These are phyloP conservation scores for Tulasnella sp. DNA, from an alignment of 768 basidiomycete genomes.

Conservation along the genomic window DNA sequence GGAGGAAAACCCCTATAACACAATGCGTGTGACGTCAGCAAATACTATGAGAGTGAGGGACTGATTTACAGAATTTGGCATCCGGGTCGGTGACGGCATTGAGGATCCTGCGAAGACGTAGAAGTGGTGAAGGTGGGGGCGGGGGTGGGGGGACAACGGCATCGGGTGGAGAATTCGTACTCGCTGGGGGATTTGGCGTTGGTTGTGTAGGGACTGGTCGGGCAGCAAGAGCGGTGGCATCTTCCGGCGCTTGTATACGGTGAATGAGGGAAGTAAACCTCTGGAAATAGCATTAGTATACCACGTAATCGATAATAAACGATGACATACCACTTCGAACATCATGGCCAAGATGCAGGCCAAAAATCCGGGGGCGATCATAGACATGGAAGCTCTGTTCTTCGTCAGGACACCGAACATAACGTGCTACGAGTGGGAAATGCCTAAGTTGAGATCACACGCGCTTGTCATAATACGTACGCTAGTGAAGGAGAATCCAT, in stretches of 20 bases:
- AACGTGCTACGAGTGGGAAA: slow-evolving; percentile 42
- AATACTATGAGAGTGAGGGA: neutral
- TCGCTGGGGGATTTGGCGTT: slow-evolving; percentile 21
- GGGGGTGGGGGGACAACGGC: slow-evolving; percentile 2
- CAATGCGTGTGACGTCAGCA: neutral
- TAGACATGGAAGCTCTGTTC: slow-evolving; percentile 64
- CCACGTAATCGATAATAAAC: neutral
- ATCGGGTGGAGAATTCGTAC: neutral
- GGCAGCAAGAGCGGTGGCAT: slow-evolving; percentile 26
- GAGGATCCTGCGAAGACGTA: neutral
- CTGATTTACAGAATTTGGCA: slow-evolving; percentile 17
- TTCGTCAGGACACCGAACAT: slow-evolving; percentile 80
- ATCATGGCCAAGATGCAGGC: slow-evolving; percentile 61
- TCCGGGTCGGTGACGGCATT: slow-evolving; percentile 12
- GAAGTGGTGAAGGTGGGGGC: neutral
- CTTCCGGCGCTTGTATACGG: slow-evolving; percentile 73
- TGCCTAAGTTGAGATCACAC: neutral
- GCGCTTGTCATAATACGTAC: slow-evolving; percentile 25
- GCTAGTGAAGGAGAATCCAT: slow-evolving; percentile 74
- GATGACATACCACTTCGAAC: slow-evolving; percentile 61
- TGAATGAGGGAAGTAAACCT: slow-evolving; percentile 74
- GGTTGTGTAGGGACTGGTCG: slow-evolving; percentile 22
- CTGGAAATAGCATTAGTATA: slow-evolving; percentile 30
- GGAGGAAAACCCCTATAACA: slow-evolving; percentile 47
- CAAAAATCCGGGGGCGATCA: slow-evolving; percentile 74